Evolutionary conservation across 495 filamentous ascomycete genomes (phyloP).

Genomic region (Trichocladium uniseriatum): DNA sequence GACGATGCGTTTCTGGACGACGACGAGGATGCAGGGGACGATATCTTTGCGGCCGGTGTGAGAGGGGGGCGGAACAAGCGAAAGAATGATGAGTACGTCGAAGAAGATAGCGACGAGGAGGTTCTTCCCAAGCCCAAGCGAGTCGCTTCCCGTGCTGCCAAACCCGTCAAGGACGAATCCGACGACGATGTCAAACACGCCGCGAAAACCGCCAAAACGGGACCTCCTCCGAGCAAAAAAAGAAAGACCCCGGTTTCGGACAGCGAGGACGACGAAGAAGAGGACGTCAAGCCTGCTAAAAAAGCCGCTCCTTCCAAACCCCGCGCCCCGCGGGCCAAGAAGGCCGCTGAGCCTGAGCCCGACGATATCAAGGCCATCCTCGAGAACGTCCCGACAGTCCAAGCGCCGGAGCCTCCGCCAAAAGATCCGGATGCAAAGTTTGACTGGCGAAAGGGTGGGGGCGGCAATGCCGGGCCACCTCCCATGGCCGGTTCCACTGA

Average conservation of each 20-base stretch:
- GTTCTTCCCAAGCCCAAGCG: slow-evolving; percentile 42
- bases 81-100: slow-evolving; percentile 61
- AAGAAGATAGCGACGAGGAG: slow-evolving; percentile 51
- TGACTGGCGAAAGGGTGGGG: slow-evolving; percentile 49
- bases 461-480: slow-evolving; percentile 49
- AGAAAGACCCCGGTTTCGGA: slow-evolving; percentile 37
- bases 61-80: slow-evolving; percentile 41
- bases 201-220: slow-evolving; percentile 31
- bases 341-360: slow-evolving; percentile 45
- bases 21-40: slow-evolving; percentile 57
- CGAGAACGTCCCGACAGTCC: slow-evolving; percentile 72
- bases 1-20: slow-evolving; percentile 49
- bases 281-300: slow-evolving; percentile 39
- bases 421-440: slow-evolving; percentile 60
- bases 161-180: slow-evolving; percentile 35
- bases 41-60: slow-evolving; percentile 63
- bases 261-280: slow-evolving; percentile 39
- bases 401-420: slow-evolving; percentile 72
- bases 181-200: slow-evolving; percentile 29
- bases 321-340: slow-evolving; percentile 49
- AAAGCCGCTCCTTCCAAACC: slow-evolving; percentile 47
- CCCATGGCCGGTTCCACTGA: slow-evolving; percentile 55
- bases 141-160: slow-evolving; percentile 30
- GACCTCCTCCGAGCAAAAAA: slow-evolving; percentile 33
- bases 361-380: slow-evolving; percentile 76